Conservation (phyloP, 2,329 filamentous ascomycete genomes). For the Aspergillus chevalieri region DNA sequence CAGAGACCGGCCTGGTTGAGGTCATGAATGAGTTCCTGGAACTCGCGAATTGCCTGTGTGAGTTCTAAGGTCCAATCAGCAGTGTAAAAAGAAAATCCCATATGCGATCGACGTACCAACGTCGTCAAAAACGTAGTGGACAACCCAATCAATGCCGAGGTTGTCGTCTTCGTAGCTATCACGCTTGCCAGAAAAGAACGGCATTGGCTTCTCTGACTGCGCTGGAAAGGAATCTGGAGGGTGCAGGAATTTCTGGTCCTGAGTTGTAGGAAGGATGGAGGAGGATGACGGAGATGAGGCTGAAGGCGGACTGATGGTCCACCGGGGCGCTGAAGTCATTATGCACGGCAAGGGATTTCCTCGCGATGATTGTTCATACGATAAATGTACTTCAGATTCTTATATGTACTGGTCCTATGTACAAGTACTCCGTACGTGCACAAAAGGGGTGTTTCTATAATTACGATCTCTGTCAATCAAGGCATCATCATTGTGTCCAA, state of each 20-base stretch:
- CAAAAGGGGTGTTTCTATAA: too few species aligned
- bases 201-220: conserved; percentile 13
- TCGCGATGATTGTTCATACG: too few species aligned
- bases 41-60: conserved; percentile 64
- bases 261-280: background rate
- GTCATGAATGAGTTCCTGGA: conserved; percentile 69
- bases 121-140: conserved; percentile 67
- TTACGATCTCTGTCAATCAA: background rate
- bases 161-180: conserved; percentile 41
- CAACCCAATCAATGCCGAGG: conserved; percentile 78
- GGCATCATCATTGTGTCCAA: background rate
- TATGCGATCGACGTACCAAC: conserved; percentile 47
- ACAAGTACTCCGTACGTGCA: background rate
- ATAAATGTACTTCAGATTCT: too few species aligned
- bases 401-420: too few species aligned
- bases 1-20: conserved; percentile 75
- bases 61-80: conserved; percentile 48
- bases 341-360: too few species aligned
- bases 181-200: conserved; percentile 17
- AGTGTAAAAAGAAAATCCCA: background rate
- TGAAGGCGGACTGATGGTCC: background rate
- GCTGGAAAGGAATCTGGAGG: background rate
- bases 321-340: too few species aligned
- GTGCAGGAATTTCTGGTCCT: background rate
- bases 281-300: background rate